Evolutionary conservation across 2,329 filamentous ascomycete species (phyloP), one percentile per base, ranked within the genome.

Genomic region (Trichoderma asperellum): DNA sequence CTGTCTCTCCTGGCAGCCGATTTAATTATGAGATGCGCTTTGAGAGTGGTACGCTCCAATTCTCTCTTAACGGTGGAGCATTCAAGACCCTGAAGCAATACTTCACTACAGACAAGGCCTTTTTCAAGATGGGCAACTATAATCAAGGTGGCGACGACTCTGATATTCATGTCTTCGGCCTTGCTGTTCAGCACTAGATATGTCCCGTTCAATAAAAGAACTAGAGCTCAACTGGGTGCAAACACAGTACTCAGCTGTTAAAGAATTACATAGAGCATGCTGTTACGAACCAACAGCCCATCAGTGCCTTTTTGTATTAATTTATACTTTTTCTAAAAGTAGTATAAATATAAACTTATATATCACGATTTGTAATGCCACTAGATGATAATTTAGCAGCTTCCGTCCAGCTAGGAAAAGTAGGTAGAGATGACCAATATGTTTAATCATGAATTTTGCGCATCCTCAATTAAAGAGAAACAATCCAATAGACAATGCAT

Each of bases 1-100:
- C 56, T 40, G 56, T 58, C 56, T 5, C 56, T 16, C 56, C 56
- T 40, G 56, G 56, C 34, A 58, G 56, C 56, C 56, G 56, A 40
- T 58, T 58, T 16, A 24, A 37, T 5, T 58, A 58, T 37, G 56
- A 58, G 21, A 5, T 56, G 53, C 53, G 29, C 53, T 47, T 47
- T 47, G 43, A 47, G 43, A 47, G n/a, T 47, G 43, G 43, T 21
- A 4, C 2, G 18, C 43, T 47, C 18, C 8, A 21, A 21, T 47
- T 47, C 43, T 47, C 43, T n/a, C 43, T 47, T 4, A 47, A 47
- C 43, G 43, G 43, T 21, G 43, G 43, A 47, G 43, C 43, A 47
- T 47, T 47, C n/a, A 47, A 47, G 43, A 47, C 43, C 43, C 43
- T 47, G 43, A 47, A 47, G 43, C 43, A 47, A 47, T 47, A 47